Percentiles rank a stretch among this genome's conserved stretches.
phyloP scores from a whole-genome alignment of 2,329 filamentous ascomycete species.

The Curvularia verruculosa region DNA sequence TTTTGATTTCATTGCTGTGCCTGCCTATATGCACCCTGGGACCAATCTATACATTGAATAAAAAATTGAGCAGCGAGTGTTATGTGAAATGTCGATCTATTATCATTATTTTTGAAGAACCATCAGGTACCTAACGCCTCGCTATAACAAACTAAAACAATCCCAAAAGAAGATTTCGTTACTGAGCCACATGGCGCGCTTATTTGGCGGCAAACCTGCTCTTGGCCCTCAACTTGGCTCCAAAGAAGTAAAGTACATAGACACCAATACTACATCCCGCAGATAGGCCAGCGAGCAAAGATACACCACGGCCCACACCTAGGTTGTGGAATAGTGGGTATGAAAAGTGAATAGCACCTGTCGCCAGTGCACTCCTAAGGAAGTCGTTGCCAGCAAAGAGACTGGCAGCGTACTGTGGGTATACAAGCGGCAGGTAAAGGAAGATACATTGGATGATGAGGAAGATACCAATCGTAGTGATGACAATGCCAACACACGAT shows the following conservation, averaged over 20 bases:
- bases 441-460: constrained; percentile 58
- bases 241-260: constrained; percentile 61
- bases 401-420: constrained; percentile 54
- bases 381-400: constrained; percentile 71
- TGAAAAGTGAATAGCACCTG: constrained; percentile 65
- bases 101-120: background rate
- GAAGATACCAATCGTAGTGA: constrained; percentile 56
- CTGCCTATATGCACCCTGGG: background rate
- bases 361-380: constrained; percentile 61
- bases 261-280: constrained; percentile 60
- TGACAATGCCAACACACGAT: constrained; percentile 59
- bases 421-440: constrained; percentile 69
- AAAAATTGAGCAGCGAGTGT: background rate
- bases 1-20: background rate
- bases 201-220: constrained; percentile 43
- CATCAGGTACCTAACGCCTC: background rate
- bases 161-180: background rate
- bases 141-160: background rate
- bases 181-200: background rate
- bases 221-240: constrained; percentile 38
- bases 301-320: constrained; percentile 64
- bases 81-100: background rate
- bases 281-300: constrained; percentile 51
- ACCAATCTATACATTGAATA: background rate
- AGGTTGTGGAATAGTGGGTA: constrained; percentile 65